Evolutionary conservation across 2,329 filamentous ascomycete genomes (phyloP), one percentile per base, ranked within the genome.

Genomic region (Fusarium setosum): DNA sequence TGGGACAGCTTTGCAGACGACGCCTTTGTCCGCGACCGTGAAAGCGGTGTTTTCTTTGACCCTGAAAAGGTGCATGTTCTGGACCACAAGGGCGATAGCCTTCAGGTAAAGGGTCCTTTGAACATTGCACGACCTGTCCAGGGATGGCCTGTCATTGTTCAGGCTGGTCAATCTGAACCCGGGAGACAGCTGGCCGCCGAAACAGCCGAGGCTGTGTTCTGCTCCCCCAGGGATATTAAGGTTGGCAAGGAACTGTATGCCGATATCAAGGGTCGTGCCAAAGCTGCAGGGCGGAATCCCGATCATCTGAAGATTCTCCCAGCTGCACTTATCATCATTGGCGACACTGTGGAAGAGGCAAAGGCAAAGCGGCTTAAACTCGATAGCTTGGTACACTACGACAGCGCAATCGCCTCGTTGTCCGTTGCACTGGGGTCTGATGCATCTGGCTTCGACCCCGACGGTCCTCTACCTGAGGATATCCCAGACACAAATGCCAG

Each of bases 1-100:
- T 86, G 83, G 83, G 83, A 86, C 57, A 83, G 80, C 63, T 85
- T 86, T 63, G 84, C 83, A 0, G 84, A 87, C 45, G 84, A 86
- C 65, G 84, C 85, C 0, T 85, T 87, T 52, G 67, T 82, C 5
- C 79, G 83, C 3, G 79, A 86, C 63, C 73, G 73, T 4, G 79
- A 82, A 61, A 81, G 72, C 5, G 84, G 84, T 1, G 73, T 81
- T 12, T 87, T 74, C 64, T 78, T 86, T 32, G 80, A 87, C 48
- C 84, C 84, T 0, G 80, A 80, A 5, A 85, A 81, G 65, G 75
- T 87, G 60, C 85, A 87, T 63, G 78, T 81, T 0, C 72, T 87
- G 17, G 77, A 86, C 63, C 84, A 87, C 70, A 75, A 76, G 29
- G 84, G 84, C 0, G 79, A 83, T 0, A 17, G 34, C 3, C 50